Percentiles rank a stretch among this genome's conserved stretches.
Evolutionary conservation across 2,329 filamentous ascomycete genomes (phyloP).

Genomic region (Bipolaris oryzae): DNA sequence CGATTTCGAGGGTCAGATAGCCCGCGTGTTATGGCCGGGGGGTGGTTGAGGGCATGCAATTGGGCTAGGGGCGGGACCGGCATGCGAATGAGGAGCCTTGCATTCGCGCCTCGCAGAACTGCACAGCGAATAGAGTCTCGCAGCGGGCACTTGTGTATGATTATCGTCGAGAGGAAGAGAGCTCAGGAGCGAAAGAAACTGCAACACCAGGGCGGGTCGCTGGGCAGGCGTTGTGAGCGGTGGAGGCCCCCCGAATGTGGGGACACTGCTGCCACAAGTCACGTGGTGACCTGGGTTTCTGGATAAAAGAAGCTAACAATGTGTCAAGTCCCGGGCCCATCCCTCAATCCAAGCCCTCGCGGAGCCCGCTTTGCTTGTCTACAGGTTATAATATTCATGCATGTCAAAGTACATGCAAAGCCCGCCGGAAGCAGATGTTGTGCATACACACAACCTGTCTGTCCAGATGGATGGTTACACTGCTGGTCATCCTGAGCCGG

Average conservation of each 20-base stretch:
- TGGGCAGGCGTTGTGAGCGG: constrained; percentile 26
- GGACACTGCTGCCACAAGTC: constrained; percentile 21
- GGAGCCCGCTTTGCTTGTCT: constrained; percentile 20
- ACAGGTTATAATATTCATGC: constrained; percentile 16
- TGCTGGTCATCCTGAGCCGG: constrained; percentile 6
- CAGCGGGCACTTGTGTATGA: constrained; percentile 22
- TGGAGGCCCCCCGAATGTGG: constrained; percentile 22
- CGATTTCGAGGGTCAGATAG: constrained; percentile 25
- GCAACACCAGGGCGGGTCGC: constrained; percentile 29
- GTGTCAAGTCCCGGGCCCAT: constrained; percentile 20
- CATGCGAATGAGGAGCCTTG: constrained; percentile 43
- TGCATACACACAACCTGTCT: constrained; percentile 21
- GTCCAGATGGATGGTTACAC: constrained; percentile 13
- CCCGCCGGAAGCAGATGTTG: constrained; percentile 22
- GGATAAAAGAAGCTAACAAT: constrained; percentile 23
- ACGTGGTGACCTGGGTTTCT: constrained; percentile 23
- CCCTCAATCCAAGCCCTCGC: constrained; percentile 16
- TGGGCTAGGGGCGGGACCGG: constrained; percentile 42
- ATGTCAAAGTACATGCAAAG: constrained; percentile 12
- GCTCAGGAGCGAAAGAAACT: constrained; percentile 23
- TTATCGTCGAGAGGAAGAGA: constrained; percentile 16
- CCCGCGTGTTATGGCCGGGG: constrained; percentile 38
- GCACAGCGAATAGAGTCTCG: constrained; percentile 37
- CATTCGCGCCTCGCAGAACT: constrained; percentile 39
- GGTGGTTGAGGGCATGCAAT: constrained; percentile 38